Evolutionary conservation across 2,329 filamentous ascomycete genomes (phyloP).

Genomic region (Phyllosticta citribraziliensis): DNA sequence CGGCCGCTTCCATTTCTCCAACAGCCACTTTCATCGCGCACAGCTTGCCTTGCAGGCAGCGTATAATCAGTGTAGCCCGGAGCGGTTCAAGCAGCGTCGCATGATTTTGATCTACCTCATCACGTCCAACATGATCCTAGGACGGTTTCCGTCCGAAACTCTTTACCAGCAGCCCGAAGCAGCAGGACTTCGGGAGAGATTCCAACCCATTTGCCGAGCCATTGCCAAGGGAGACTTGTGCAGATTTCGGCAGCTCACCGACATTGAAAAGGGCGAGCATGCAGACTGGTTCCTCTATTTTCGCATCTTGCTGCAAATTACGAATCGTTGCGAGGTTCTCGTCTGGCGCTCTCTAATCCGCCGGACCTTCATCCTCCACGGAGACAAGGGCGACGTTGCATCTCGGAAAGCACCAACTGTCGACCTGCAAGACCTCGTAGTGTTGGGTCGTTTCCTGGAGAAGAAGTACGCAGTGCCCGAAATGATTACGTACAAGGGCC

Average conservation of each 20-base stretch:
- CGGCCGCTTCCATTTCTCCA: slow-evolving; percentile 79
- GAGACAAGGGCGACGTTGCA: slow-evolving; percentile 53
- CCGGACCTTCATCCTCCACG: slow-evolving; percentile 67
- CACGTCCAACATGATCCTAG: slow-evolving; percentile 71
- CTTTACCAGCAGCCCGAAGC: slow-evolving; percentile 66
- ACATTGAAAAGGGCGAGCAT: slow-evolving; percentile 1
- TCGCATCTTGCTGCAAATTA: slow-evolving; percentile 65
- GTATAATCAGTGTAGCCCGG: slow-evolving; percentile 59
- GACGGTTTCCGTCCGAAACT: slow-evolving; percentile 61
- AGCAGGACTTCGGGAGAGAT: slow-evolving; percentile 52
- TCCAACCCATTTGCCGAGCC: slow-evolving; percentile 61
- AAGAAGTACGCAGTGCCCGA: slow-evolving; percentile 32
- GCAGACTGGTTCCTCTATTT: slow-evolving; percentile 62
- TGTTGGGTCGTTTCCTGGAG: slow-evolving; percentile 56
- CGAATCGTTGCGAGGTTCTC: slow-evolving; percentile 67
- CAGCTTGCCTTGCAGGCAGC: slow-evolving; percentile 66
- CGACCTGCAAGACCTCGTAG: slow-evolving; percentile 54
- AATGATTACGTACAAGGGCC: slow-evolving; percentile 20
- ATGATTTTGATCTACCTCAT: slow-evolving; percentile 78
- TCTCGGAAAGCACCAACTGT: slow-evolving; percentile 62
- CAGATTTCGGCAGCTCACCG: slow-evolving; percentile 59
- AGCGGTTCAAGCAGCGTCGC: slow-evolving; percentile 56
- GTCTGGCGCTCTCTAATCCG: slow-evolving; percentile 77
- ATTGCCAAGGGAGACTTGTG: slow-evolving; percentile 66
- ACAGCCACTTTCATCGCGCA: slow-evolving; percentile 71